Conservation (phyloP, 2,329 filamentous ascomycete species). For the Seiridium unicorne region DNA sequence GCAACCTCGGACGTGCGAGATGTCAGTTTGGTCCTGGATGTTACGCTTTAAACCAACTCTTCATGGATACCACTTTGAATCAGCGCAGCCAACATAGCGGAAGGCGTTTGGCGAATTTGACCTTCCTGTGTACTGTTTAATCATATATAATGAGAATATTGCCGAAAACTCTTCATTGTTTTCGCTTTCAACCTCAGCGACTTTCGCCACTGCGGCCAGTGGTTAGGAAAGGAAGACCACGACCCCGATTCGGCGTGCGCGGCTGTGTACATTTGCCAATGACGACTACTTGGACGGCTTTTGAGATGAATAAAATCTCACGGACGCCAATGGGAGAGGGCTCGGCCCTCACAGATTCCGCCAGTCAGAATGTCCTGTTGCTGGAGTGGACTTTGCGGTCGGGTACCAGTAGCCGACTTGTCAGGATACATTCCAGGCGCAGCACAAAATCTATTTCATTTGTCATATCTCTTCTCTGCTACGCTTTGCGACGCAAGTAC, state of each 20-base stretch:
- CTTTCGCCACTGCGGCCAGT: not conserved
- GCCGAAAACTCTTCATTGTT: not conserved
- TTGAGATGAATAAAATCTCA: too few relatives aligned
- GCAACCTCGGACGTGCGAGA: constrained; percentile 86
- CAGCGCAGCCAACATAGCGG: constrained; percentile 47
- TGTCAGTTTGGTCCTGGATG: constrained; percentile 96
- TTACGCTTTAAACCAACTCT: constrained; percentile 60
- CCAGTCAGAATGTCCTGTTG: not conserved
- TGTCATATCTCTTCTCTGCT: constrained; percentile 4
- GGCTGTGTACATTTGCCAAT: too few relatives aligned
- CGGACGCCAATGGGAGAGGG: too few relatives aligned
- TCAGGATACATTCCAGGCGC: not conserved
- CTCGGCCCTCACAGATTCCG: too few relatives aligned
- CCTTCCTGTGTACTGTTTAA: constrained; percentile 53
- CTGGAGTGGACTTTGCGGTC: not conserved
- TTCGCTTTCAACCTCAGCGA: not conserved
- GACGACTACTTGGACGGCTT: too few relatives aligned
- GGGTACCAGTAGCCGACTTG: not conserved
- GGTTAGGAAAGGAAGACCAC: not conserved
- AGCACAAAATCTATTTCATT: not conserved
- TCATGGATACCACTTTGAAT: constrained; percentile 24
- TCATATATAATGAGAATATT: constrained; percentile 37
- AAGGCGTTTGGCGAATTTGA: constrained; percentile 52
- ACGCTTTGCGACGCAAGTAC: not conserved
- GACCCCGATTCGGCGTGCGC: not conserved